Conservation (phyloP, 345 rosid genomes). For the Diplotaxis tenuifolia region DNA sequence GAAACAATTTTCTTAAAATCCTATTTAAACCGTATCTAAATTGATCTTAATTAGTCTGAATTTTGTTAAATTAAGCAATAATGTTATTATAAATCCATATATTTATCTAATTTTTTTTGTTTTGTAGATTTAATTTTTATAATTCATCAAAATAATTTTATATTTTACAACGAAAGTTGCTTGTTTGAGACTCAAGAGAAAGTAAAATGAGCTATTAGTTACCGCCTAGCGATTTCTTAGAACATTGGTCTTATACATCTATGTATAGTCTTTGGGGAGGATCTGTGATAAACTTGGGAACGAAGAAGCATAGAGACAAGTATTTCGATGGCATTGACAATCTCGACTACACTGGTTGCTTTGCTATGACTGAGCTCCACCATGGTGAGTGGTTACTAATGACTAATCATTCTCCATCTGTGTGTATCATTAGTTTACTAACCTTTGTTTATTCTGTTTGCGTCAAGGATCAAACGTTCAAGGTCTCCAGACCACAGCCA, state of each 20-base stretch:
- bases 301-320: conserved; percentile 91
- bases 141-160: background rate
- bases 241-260: too few relatives aligned
- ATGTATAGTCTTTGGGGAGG: conserved; percentile 97
- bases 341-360: conserved; percentile 88
- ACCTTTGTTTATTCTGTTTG: conserved; percentile 6
- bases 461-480: conserved; percentile 81
- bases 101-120: background rate
- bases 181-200: too few relatives aligned
- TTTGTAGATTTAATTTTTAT: too few relatives aligned
- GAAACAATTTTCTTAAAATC: too few relatives aligned
- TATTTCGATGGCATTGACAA: conserved; percentile 81
- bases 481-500: conserved; percentile 87
- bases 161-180: too few relatives aligned
- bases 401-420: background rate
- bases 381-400: conserved; percentile 57
- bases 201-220: too few relatives aligned
- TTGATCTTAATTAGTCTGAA: background rate
- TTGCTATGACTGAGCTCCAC: conserved; percentile 99
- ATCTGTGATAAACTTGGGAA: conserved; percentile 86
- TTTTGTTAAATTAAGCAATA: too few relatives aligned
- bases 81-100: too few relatives aligned
- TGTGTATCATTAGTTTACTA: conserved; percentile 3
- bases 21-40: too few relatives aligned
- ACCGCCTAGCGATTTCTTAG: too few relatives aligned